Conservation (phyloP, 2,329 filamentous ascomycete genomes). For the Proliferodiscus dingleyae region DNA sequence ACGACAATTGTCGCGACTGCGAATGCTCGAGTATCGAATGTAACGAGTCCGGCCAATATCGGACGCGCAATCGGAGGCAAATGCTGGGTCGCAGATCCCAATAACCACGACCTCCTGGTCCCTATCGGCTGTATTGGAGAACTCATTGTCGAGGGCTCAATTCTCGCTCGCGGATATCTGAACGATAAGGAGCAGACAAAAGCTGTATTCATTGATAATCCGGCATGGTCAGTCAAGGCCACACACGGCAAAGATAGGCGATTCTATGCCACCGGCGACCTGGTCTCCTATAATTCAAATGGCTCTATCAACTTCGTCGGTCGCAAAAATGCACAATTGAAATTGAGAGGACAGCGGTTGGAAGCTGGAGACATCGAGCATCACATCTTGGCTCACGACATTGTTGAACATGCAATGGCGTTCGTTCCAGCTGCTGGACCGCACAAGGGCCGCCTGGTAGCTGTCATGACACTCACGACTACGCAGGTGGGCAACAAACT, state of each 20-base stretch:
- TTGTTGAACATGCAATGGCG: not conserved
- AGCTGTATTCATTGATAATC: conserved; percentile 51
- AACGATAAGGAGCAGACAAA: conserved; percentile 52
- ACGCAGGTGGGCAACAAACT: not conserved
- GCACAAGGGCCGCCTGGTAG: not conserved
- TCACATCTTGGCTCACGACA: conserved; percentile 17
- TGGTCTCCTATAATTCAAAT: conserved; percentile 48
- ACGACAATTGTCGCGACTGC: too few relatives aligned
- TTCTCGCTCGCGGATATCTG: conserved; percentile 56
- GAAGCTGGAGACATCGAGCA: conserved; percentile 38
- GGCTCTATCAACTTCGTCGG: conserved; percentile 29
- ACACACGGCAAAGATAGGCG: conserved; percentile 35
- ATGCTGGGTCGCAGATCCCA: not conserved
- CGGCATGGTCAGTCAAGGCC: conserved; percentile 42
- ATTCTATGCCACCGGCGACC: conserved; percentile 56
- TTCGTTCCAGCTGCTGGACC: not conserved
- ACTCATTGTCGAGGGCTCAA: conserved; percentile 38
- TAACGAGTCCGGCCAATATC: too few relatives aligned
- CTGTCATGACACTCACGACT: not conserved
- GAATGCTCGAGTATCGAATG: too few relatives aligned
- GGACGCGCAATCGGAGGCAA: not conserved
- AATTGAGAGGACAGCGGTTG: conserved; percentile 35
- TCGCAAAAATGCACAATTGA: conserved; percentile 39
- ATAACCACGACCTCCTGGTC: conserved; percentile 30
- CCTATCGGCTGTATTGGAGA: conserved; percentile 21